These are phyloP conservation scores for Starmerella floricola DNA, from an alignment of 805 yeast species.

Conservation along the genomic window DNA sequence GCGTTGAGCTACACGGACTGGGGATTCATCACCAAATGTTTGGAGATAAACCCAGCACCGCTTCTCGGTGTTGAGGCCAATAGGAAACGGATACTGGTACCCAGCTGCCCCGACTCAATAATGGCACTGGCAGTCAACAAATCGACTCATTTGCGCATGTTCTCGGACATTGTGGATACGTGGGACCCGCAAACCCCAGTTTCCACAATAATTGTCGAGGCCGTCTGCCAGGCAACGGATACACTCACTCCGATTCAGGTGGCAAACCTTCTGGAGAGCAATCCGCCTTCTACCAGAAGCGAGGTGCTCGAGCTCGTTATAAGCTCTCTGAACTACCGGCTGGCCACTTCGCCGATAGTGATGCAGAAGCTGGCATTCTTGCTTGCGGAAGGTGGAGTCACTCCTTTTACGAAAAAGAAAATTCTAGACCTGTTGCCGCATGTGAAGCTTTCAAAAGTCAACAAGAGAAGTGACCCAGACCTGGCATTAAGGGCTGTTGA, in stretches of 20 bases:
- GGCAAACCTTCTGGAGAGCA: slow-evolving; percentile 5
- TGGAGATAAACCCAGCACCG: slow-evolving; percentile 7
- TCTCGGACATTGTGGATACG: slow-evolving; percentile 3
- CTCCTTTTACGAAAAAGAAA: too few species aligned
- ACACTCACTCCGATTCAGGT: slow-evolving; percentile 16
- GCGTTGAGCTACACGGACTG: neutral
- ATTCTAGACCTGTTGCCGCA: too few species aligned
- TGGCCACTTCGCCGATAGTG: neutral
- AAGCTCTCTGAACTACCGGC: neutral
- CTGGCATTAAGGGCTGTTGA: neutral
- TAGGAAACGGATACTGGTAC: neutral
- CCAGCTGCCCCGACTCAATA: neutral
- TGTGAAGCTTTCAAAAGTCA: too few species aligned
- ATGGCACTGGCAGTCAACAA: slow-evolving; percentile 2
- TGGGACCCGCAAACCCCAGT: slow-evolving; percentile 2
- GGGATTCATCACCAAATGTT: slow-evolving; percentile 2
- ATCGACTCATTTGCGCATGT: slow-evolving; percentile 4
- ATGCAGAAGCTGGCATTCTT: too few species aligned
- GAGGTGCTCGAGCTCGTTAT: slow-evolving; percentile 1
- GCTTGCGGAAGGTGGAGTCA: too few species aligned
- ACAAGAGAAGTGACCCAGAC: too few species aligned
- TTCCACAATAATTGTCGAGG: neutral
- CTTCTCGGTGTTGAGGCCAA: slow-evolving; percentile 1
- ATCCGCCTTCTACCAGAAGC: neutral
- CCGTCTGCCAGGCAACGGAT: slow-evolving; percentile 3